Conservation (phyloP, 768 basidiomycete genomes). For the Lentinula aciculospora region DNA sequence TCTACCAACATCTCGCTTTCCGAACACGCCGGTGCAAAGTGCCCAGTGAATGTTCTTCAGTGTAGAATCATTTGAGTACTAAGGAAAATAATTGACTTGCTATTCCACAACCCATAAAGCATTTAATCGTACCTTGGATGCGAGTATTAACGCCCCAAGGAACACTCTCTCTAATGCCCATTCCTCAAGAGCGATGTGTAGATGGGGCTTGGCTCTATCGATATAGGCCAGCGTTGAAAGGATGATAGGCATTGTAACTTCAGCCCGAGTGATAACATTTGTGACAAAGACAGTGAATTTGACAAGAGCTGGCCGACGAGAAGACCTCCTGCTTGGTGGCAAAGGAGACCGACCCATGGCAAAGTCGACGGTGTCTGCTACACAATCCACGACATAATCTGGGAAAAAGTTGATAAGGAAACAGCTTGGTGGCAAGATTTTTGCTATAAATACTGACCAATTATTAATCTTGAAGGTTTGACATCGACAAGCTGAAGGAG, state of each 20-base stretch:
- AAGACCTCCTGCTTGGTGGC: constrained; percentile 42
- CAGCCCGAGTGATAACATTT: constrained; percentile 66
- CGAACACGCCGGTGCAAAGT: constrained; percentile 77
- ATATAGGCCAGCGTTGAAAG: constrained; percentile 74
- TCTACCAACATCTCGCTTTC: constrained; percentile 74
- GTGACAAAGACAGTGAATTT: constrained; percentile 62
- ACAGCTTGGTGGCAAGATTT: not conserved
- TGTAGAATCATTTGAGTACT: constrained; percentile 87
- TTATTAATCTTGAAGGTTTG: constrained; percentile 54
- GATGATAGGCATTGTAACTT: constrained; percentile 64
- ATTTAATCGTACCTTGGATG: constrained; percentile 60
- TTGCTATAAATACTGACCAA: constrained; percentile 43
- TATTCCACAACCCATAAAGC: constrained; percentile 2
- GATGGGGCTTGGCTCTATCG: constrained; percentile 68
- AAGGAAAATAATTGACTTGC: constrained; percentile 9
- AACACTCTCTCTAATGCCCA: constrained; percentile 91
- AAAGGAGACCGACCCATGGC: constrained; percentile 63
- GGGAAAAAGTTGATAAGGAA: constrained; percentile 9
- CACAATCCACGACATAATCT: constrained; percentile 70
- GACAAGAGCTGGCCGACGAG: constrained; percentile 45
- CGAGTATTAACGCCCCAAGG: constrained; percentile 82
- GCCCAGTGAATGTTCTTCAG: constrained; percentile 92
- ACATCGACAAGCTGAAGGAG: constrained; percentile 65
- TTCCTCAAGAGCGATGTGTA: constrained; percentile 76
- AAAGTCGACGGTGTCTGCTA: constrained; percentile 70